Conservation (phyloP, 441 rosid species). For the Gossypium gossypioides region DNA sequence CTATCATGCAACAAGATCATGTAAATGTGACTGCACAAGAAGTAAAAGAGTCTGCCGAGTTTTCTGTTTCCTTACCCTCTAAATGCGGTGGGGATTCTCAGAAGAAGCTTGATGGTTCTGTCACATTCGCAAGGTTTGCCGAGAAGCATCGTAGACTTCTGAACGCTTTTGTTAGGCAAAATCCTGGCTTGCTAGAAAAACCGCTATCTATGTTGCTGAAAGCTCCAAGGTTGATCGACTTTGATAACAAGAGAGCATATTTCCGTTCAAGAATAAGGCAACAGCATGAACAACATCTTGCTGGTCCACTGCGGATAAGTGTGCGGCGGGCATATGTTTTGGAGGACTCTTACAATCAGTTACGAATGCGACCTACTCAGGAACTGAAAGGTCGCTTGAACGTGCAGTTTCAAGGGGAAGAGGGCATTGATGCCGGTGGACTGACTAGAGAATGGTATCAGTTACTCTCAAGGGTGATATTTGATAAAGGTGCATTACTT, state of each 20-base stretch:
- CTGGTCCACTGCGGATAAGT: slow-evolving; percentile 82
- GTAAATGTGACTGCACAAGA: slow-evolving; percentile 61
- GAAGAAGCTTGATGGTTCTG: slow-evolving; percentile 60
- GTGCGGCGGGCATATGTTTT: slow-evolving; percentile 88
- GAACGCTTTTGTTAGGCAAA: slow-evolving; percentile 86
- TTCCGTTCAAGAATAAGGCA: slow-evolving; percentile 91
- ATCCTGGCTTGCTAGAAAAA: slow-evolving; percentile 80
- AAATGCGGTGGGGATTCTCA: slow-evolving; percentile 45
- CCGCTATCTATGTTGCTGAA: slow-evolving; percentile 89
- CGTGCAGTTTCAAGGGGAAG: slow-evolving; percentile 97
- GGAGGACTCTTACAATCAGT: slow-evolving; percentile 97
- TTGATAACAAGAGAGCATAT: slow-evolving; percentile 90
- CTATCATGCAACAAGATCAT: slow-evolving; percentile 56
- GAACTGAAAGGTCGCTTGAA: slow-evolving; percentile 91
- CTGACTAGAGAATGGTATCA: slow-evolving; percentile 99
- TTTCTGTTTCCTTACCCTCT: slow-evolving; percentile 30
- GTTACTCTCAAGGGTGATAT: slow-evolving; percentile 83
- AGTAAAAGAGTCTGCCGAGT: slow-evolving; percentile 66
- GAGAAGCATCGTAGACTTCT: slow-evolving; percentile 90
- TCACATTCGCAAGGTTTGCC: slow-evolving; percentile 76
- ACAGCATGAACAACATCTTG: slow-evolving; percentile 77
- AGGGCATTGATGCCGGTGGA: slow-evolving; percentile 99
- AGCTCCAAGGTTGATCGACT: slow-evolving; percentile 90
- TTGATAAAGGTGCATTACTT: slow-evolving; percentile 90
- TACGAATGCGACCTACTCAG: slow-evolving; percentile 83